Evolutionary conservation across 163 green algal genomes (phyloP).

Genomic region (Chlamydomonas reinhardtii): DNA sequence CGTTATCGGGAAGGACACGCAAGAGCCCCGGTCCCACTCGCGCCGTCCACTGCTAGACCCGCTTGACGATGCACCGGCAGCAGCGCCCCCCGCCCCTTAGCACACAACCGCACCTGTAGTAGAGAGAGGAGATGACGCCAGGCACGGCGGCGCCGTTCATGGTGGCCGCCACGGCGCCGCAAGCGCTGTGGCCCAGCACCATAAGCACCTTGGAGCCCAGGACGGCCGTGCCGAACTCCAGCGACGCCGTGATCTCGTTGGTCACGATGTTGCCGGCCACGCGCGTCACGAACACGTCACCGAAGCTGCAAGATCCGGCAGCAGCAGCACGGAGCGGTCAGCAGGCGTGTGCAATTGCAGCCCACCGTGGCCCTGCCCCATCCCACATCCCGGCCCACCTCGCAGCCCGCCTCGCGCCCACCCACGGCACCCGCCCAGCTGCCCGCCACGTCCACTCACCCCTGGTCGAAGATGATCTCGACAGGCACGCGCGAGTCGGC

Average conservation of each 20-base stretch:
- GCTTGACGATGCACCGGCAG: not conserved
- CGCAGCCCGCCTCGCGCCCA: not conserved
- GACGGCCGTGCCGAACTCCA: constrained; percentile 3
- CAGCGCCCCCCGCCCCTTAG: not conserved
- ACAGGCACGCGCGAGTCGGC: not conserved
- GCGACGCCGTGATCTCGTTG: constrained; percentile 7
- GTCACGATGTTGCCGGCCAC: constrained; percentile 7
- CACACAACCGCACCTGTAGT: constrained; percentile 2
- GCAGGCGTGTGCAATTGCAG: not conserved
- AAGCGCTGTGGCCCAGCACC: constrained; percentile 4
- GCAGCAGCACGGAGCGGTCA: not conserved
- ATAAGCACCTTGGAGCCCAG: constrained; percentile 7
- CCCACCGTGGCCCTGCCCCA: not conserved
- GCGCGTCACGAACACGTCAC: constrained; percentile 1
- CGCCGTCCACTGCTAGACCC: not conserved
- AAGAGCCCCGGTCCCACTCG: not conserved
- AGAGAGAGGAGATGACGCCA: constrained; percentile 4
- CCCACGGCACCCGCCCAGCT: not conserved
- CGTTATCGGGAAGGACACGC: not conserved
- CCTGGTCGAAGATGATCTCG: constrained; percentile 4
- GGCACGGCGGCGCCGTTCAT: not conserved
- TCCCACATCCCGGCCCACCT: not conserved
- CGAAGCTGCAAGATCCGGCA: constrained; percentile 3
- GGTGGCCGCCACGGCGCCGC: constrained; percentile 1
- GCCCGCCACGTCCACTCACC: not conserved